Evolutionary conservation across 768 basidiomycete species (phyloP).

Genomic region (Macrolepiota albuminosa): DNA sequence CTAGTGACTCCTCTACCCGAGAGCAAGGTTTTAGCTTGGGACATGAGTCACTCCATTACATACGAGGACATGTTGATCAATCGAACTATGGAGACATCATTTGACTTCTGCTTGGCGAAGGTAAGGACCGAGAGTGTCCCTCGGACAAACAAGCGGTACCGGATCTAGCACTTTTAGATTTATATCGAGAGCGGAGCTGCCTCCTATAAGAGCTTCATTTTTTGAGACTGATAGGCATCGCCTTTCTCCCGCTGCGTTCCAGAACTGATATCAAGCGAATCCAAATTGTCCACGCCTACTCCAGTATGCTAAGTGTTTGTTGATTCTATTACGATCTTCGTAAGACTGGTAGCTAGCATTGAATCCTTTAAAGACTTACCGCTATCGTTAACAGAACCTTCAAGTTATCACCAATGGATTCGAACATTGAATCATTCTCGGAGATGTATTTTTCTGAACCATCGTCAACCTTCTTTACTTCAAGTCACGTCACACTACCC

Average conservation of each 20-base stretch:
- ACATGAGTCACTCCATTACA: neutral
- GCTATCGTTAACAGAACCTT: neutral
- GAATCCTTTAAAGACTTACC: neutral
- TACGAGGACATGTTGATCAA: neutral
- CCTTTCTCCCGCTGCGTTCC: neutral
- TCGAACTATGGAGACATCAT: neutral
- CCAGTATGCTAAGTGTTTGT: neutral
- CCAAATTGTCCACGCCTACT: no score
- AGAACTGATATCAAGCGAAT: neutral
- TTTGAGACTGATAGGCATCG: neutral
- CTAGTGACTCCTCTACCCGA: neutral
- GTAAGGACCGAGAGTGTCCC: neutral
- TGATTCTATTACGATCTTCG: neutral
- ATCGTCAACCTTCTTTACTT: neutral
- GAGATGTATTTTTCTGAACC: neutral
- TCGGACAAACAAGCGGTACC: neutral
- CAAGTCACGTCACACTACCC: slow-evolving; percentile 3
- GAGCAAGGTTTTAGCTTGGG: neutral
- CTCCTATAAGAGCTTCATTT: neutral
- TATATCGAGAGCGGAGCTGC: neutral
- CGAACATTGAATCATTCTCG: neutral
- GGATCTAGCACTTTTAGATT: neutral
- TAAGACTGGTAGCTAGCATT: neutral
- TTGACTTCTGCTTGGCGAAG: neutral
- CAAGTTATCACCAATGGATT: neutral